These are phyloP conservation scores for Diaporthe citri DNA, from an alignment of 2,329 filamentous ascomycete genomes.

Conservation along the genomic window DNA sequence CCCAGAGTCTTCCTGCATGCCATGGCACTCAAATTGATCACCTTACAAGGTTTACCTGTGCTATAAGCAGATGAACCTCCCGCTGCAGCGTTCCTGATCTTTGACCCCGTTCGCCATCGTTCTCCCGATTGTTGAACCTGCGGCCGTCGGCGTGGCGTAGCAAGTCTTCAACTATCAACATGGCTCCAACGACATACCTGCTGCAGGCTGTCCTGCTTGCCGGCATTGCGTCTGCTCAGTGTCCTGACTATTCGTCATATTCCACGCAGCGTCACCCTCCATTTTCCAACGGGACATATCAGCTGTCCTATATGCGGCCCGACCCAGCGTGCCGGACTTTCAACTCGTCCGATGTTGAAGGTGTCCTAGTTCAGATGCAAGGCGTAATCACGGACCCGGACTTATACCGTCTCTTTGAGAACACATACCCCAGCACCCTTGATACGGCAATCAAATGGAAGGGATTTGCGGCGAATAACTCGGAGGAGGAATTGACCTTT, in stretches of 20 bases:
- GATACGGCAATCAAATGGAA: constrained; percentile 80
- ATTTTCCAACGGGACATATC: constrained; percentile 80
- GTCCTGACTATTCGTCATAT: constrained; percentile 77
- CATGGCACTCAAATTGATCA: not conserved
- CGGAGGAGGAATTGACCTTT: constrained; percentile 73
- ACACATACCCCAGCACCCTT: constrained; percentile 80
- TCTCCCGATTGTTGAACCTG: not conserved
- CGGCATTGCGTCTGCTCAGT: constrained; percentile 48
- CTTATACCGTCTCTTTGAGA: constrained; percentile 77
- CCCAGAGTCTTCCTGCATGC: not conserved
- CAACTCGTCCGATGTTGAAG: constrained; percentile 80
- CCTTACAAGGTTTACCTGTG: not conserved
- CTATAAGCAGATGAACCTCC: not conserved
- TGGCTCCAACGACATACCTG: not conserved
- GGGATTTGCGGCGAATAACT: constrained; percentile 67
- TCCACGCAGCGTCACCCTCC: constrained; percentile 73
- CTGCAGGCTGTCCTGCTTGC: constrained; percentile 28
- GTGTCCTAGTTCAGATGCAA: constrained; percentile 78
- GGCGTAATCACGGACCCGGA: constrained; percentile 80
- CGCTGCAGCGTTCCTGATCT: not conserved
- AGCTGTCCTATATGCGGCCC: constrained; percentile 85
- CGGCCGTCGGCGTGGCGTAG: not conserved
- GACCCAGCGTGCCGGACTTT: constrained; percentile 83
- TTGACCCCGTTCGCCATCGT: too few relatives aligned
- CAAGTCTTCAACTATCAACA: not conserved